These are phyloP conservation scores for Plenodomus biglobosus DNA, from an alignment of 2,329 filamentous ascomycete genomes.

Conservation along the genomic window DNA sequence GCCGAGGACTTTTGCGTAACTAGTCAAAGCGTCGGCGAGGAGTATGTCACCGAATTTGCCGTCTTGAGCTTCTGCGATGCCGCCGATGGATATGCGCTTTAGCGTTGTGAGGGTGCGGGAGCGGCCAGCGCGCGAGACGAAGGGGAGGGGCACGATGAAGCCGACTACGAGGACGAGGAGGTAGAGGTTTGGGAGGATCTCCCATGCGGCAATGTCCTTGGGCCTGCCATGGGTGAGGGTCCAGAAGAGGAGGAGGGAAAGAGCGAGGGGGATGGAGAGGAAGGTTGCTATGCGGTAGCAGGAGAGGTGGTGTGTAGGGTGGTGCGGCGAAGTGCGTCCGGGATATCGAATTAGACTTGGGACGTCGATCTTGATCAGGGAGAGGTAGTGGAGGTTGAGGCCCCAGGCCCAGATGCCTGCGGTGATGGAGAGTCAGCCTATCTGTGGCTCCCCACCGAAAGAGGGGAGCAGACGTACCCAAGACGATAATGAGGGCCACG, in stretches of 20 bases:
- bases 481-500: conserved; percentile 78
- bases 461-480: conserved; percentile 60
- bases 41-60: conserved; percentile 95
- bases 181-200: conserved; percentile 84
- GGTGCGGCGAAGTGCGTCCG: conserved; percentile 66
- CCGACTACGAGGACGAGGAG: conserved; percentile 71
- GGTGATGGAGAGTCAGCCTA: conserved; percentile 1
- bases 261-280: conserved; percentile 68
- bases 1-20: conserved; percentile 87
- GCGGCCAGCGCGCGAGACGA: conserved; percentile 69
- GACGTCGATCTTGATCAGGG: conserved; percentile 79
- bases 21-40: conserved; percentile 90
- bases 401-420: conserved; percentile 94
- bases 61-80: conserved; percentile 80
- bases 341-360: conserved; percentile 86
- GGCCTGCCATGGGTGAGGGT: conserved; percentile 70
- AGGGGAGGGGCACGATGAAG: conserved; percentile 72
- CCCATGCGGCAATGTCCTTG: conserved; percentile 71
- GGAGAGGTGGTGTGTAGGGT: conserved; percentile 75
- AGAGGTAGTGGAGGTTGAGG: conserved; percentile 84
- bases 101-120: conserved; percentile 74
- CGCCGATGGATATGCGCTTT: conserved; percentile 77
- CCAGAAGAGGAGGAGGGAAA: conserved; percentile 84
- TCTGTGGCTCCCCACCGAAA: not conserved
- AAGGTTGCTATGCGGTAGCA: conserved; percentile 83